Conservation (phyloP, 306 rosid species). For the Gleditsia sinensis region DNA sequence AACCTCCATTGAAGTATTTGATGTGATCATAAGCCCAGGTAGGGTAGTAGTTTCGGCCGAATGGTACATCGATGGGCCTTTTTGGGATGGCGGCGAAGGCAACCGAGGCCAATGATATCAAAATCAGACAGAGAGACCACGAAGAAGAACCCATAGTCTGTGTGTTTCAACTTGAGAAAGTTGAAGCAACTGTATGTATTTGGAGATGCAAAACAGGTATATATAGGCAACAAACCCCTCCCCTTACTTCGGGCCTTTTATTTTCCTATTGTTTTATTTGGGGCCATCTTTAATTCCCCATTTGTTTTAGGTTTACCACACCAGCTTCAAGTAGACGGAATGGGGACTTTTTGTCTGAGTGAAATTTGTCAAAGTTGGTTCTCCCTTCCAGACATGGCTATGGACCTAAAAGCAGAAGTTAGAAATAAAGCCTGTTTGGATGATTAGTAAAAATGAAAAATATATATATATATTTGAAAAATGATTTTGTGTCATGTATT, state of each 20-base stretch:
- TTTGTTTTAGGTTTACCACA: too few species aligned
- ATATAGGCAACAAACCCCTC: constrained; percentile 8
- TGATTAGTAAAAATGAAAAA: too few species aligned
- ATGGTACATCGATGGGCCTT: constrained; percentile 57
- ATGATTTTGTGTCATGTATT: too few species aligned
- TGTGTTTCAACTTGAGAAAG: background rate
- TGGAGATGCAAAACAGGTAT: background rate
- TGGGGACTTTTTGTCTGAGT: too few species aligned
- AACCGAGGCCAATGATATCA: constrained; percentile 29
- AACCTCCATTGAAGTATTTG: constrained; percentile 70
- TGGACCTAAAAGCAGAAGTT: too few species aligned
- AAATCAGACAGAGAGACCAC: constrained; percentile 32
- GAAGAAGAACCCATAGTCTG: constrained; percentile 41
- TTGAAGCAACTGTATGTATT: background rate
- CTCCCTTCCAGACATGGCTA: too few species aligned
- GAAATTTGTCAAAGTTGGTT: too few species aligned
- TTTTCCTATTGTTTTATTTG: background rate
- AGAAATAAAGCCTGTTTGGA: too few species aligned
- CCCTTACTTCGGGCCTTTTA: background rate
- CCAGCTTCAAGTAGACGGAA: too few species aligned
- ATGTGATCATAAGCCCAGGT: constrained; percentile 92
- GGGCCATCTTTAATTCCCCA: background rate
- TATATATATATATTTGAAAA: too few species aligned
- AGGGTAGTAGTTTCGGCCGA: constrained; percentile 70
- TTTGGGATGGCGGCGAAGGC: constrained; percentile 43